Conservation (phyloP, 2,329 filamentous ascomycete genomes). For the Monosporascus sp. region DNA sequence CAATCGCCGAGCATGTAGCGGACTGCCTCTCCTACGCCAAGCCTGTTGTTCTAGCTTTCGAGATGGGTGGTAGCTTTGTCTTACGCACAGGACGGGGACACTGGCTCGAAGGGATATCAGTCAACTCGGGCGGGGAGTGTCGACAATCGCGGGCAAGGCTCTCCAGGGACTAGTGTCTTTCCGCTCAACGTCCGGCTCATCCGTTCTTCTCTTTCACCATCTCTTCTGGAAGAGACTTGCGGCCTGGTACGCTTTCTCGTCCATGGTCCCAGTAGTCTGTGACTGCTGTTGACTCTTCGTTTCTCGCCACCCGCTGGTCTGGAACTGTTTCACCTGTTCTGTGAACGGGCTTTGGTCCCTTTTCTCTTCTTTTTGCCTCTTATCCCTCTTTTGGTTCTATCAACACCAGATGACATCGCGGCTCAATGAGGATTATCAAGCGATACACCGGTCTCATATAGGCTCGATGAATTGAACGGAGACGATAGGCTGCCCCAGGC, state of each 20-base stretch:
- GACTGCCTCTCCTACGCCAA: conserved; percentile 3
- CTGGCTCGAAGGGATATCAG: conserved; percentile 25
- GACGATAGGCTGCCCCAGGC: conserved; percentile 22
- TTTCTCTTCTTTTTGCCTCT: conserved; percentile 20
- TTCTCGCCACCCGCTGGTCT: conserved; percentile 33
- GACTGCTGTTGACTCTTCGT: conserved; percentile 24
- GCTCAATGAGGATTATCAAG: not conserved
- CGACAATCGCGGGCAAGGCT: conserved; percentile 12
- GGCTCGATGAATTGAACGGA: conserved; percentile 42
- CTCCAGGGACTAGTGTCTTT: conserved; percentile 19
- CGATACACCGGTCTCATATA: conserved; percentile 8
- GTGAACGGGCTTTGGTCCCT: conserved; percentile 29
- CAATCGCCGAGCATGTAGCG: conserved; percentile 12
- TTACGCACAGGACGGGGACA: conserved; percentile 22
- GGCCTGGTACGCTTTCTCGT: conserved; percentile 26
- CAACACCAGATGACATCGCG: not conserved
- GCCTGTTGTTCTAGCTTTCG: conserved; percentile 2
- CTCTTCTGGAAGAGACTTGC: conserved; percentile 27
- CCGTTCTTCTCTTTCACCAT: conserved; percentile 21
- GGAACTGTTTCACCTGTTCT: conserved; percentile 42
- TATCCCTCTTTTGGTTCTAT: conserved; percentile 16
- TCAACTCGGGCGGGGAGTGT: conserved; percentile 26
- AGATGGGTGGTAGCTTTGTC: conserved; percentile 16
- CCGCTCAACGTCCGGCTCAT: conserved; percentile 16
- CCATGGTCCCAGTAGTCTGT: conserved; percentile 22